These are phyloP conservation scores for Venustampulla echinocandica DNA, from an alignment of 495 filamentous ascomycete species.

Conservation along the genomic window DNA sequence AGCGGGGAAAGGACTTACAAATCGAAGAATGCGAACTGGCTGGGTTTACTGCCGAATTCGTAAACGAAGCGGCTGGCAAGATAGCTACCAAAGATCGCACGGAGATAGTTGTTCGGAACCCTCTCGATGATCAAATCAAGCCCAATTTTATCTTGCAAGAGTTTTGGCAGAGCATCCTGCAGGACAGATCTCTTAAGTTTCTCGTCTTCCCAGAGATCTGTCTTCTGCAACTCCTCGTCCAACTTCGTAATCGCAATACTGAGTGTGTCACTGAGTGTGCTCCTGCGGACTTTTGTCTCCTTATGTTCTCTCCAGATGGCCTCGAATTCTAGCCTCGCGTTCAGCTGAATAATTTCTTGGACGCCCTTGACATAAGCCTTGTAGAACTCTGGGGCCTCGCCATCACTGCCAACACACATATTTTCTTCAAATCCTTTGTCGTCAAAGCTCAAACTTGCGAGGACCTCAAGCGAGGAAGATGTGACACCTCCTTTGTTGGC, in stretches of 20 bases:
- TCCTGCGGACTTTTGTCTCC: slow-evolving; percentile 66
- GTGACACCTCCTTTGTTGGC: slow-evolving; percentile 99
- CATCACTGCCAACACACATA: slow-evolving; percentile 81
- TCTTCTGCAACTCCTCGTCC: slow-evolving; percentile 89
- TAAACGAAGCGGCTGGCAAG: slow-evolving; percentile 94
- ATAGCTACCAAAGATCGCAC: slow-evolving; percentile 92
- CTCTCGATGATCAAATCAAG: slow-evolving; percentile 76
- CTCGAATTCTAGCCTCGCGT: slow-evolving; percentile 90
- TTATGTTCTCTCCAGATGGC: slow-evolving; percentile 94
- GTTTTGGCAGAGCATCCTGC: slow-evolving; percentile 73
- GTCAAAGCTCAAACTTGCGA: slow-evolving; percentile 89
- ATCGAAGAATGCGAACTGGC: slow-evolving; percentile 97
- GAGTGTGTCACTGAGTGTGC: slow-evolving; percentile 79
- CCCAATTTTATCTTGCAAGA: slow-evolving; percentile 82
- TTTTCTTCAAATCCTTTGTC: slow-evolving; percentile 78
- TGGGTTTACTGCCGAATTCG: slow-evolving; percentile 81
- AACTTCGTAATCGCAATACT: slow-evolving; percentile 87
- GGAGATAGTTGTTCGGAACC: slow-evolving; percentile 88
- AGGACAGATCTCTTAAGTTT: slow-evolving; percentile 70
- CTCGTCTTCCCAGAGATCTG: slow-evolving; percentile 82
- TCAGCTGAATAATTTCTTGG: slow-evolving; percentile 78
- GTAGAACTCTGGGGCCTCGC: slow-evolving; percentile 83
- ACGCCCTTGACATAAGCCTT: slow-evolving; percentile 84
- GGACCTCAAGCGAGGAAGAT: slow-evolving; percentile 92
- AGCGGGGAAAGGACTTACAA: slow-evolving; percentile 65